These are phyloP conservation scores for Fraxinus latifolia DNA, from an alignment of 305 asterid genomes.

Conservation along the genomic window DNA sequence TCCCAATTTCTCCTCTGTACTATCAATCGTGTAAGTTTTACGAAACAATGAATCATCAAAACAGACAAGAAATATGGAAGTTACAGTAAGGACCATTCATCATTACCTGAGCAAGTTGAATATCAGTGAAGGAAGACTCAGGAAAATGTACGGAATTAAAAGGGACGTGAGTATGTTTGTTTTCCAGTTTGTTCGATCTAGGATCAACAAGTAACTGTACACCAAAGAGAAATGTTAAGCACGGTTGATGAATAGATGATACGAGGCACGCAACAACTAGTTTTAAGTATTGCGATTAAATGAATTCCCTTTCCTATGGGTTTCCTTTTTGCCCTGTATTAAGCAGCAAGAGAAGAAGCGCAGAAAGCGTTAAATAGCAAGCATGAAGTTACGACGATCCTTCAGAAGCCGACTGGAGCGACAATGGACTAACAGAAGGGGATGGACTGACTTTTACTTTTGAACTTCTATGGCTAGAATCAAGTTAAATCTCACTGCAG, in stretches of 20 bases:
- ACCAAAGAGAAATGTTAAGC: not conserved
- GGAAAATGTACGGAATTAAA: slow-evolving; percentile 85
- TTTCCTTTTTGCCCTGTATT: not conserved
- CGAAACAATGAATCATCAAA: slow-evolving; percentile 1
- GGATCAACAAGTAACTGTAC: slow-evolving; percentile 69
- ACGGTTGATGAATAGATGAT: not conserved
- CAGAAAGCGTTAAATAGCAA: not conserved
- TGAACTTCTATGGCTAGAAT: not conserved
- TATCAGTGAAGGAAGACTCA: slow-evolving; percentile 65
- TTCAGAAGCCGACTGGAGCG: not conserved
- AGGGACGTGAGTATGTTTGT: slow-evolving; percentile 80
- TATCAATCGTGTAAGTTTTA: not conserved
- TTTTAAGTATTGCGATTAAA: not conserved
- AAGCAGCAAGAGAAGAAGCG: not conserved
- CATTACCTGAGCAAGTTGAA: slow-evolving; percentile 60
- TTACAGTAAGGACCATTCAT: not conserved
- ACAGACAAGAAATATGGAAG: not conserved
- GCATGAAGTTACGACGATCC: not conserved
- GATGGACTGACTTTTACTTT: not conserved
- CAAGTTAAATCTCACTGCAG: not conserved
- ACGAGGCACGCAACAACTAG: not conserved
- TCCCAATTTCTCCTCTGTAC: slow-evolving; percentile 84
- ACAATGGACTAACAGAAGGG: not conserved
- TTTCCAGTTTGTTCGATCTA: slow-evolving; percentile 95
- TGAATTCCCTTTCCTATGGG: not conserved